A percentile compares a stretch with the other conserved stretches of the same genome.
phyloP scores from a whole-genome alignment of 345 rosid genomes.

The Carallia pectinifolia region DNA sequence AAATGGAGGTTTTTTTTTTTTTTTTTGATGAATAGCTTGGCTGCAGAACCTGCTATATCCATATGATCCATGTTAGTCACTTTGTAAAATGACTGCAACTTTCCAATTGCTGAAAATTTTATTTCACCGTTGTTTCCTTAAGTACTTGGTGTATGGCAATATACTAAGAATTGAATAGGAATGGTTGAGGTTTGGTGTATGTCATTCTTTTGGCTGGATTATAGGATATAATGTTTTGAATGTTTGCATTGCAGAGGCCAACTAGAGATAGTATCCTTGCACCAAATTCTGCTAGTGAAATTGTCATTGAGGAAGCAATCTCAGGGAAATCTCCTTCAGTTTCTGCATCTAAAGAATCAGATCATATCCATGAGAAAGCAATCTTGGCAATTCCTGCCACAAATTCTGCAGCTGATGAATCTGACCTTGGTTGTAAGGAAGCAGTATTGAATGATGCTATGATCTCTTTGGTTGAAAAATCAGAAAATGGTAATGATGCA shows the following conservation, averaged over 20 bases:
- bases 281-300: constrained; percentile 13
- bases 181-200: neutral
- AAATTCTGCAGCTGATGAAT: constrained; percentile 3
- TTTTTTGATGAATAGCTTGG: neutral
- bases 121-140: no score
- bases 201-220: neutral
- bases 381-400: neutral
- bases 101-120: no score
- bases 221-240: constrained; percentile 10
- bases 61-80: neutral
- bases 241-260: constrained; percentile 31
- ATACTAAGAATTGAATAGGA: no score
- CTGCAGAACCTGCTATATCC: neutral
- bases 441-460: neutral
- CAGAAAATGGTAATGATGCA: constrained; percentile 18
- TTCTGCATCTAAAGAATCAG: constrained; percentile 16
- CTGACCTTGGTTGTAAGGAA: neutral
- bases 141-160: no score
- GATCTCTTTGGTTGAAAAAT: neutral
- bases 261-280: constrained; percentile 15
- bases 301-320: constrained; percentile 12
- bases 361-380: constrained; percentile 1
- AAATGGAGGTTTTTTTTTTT: no score
- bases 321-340: constrained; percentile 11
- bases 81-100: neutral